Base-by-base conservation (phyloP, 441 rosid species). In the Pelargonium australe region DNA sequence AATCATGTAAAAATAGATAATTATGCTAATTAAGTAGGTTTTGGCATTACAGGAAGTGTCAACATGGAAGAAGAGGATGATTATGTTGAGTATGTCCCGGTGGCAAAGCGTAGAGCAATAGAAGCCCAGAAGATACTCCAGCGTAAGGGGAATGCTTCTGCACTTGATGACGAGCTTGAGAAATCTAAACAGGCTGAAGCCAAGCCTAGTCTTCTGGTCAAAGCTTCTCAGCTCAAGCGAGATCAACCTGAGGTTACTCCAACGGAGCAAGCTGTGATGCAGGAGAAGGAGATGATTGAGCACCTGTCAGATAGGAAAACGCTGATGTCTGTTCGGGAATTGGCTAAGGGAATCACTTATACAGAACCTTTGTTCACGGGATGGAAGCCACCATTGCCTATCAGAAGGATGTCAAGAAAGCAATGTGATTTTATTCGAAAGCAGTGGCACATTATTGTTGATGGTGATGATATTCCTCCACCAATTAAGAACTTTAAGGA, bases 231-330 rank as follows among this genome's bases (percentile, higher is more conserved):
- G 84, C 95, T 94, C 34, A 94, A 91, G 78, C 81, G 83, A 17
- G 89, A 83, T 84, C 14, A 91, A 82, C 78, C 93, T 68, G 28
- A 80, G 63, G 63, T 58, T 23, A 58, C 63, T 58, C 63, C 63
- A 20, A 58, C 92, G 0, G 91, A 89, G 80, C 95, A 88, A 80
- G 83, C 88, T 28, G 85, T 89, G 19, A 84, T 80, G 67, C 96
- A 93, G 71, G 98, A 93, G 78, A 91, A 88, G 73, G 97, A 93
- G 79, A 93, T 93, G 97, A 89, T 91, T 7, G 93, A 91, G 74
- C 88, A 91, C 58, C 63, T 93, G 25, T 87, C 95, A 0, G 98
- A 93, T 70, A 81, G 84, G 77, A 89, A 93, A 76, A 87, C 96
- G 1, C 85, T 93, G 0, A 88, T 91, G 92, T 87, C 96, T 0